Evolutionary conservation across 2,329 filamentous ascomycete species (phyloP).

Genomic region (Aureobasidium subglaciale): DNA sequence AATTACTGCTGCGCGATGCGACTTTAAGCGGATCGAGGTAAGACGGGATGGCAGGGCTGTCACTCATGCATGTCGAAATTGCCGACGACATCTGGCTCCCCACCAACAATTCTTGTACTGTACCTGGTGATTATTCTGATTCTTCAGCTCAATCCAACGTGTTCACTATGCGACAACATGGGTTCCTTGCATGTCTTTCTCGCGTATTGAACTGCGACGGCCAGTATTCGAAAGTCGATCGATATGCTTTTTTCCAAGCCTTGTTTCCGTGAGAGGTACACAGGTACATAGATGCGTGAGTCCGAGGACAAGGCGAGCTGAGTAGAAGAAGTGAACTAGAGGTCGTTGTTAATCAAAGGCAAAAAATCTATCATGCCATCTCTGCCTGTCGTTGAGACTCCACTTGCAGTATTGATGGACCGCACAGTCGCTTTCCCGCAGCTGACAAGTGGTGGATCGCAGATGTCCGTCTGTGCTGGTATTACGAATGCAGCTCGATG

Average conservation of each 20-base stretch:
- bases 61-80: not conserved
- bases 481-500: conserved; percentile 1
- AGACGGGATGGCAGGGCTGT: not conserved
- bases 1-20: not conserved
- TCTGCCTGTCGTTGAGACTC: conserved; percentile 10
- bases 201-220: too few relatives aligned
- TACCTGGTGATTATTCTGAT: too few relatives aligned
- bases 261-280: not conserved
- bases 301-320: conserved; percentile 8
- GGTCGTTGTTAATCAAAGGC: conserved; percentile 4
- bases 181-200: not conserved
- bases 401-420: not conserved
- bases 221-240: too few relatives aligned
- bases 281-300: not conserved
- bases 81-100: not conserved
- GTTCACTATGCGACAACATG: not conserved
- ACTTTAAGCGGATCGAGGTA: not conserved
- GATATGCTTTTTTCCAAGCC: not conserved
- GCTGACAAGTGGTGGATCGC: not conserved
- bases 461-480: not conserved
- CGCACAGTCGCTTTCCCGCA: not conserved
- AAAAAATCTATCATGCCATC: conserved; percentile 1
- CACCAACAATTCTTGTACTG: not conserved
- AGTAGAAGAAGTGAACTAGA: not conserved
- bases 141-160: too few relatives aligned